These are phyloP conservation scores for Umbilicaria muhlenbergii DNA, from an alignment of 495 filamentous ascomycete genomes.

Conservation along the genomic window DNA sequence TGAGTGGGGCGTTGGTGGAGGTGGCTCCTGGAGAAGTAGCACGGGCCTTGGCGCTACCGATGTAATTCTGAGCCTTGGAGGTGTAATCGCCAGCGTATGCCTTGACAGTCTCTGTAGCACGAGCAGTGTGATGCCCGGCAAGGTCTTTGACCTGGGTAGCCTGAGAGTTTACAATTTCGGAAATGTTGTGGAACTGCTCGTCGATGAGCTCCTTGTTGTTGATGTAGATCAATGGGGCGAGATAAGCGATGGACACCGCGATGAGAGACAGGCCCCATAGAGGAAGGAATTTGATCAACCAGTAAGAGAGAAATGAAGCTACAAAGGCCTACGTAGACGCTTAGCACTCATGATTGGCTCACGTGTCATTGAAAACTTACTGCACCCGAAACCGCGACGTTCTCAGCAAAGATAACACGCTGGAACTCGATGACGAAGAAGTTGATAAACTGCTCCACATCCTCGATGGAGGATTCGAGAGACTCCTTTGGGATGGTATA, in stretches of 20 bases:
- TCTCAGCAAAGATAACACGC: constrained; percentile 89
- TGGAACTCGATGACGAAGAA: constrained; percentile 97
- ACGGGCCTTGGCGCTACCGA: constrained; percentile 36
- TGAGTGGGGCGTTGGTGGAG: constrained; percentile 25
- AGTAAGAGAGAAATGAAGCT: constrained; percentile 75
- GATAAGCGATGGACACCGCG: constrained; percentile 58
- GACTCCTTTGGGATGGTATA: constrained; percentile 80
- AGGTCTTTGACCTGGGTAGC: constrained; percentile 65
- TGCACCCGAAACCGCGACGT: constrained; percentile 60
- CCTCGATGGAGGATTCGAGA: constrained; percentile 62
- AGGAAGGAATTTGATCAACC: constrained; percentile 83
- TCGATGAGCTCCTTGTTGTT: constrained; percentile 92
- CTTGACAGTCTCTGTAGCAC: constrained; percentile 61
- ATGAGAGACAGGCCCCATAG: constrained; percentile 84
- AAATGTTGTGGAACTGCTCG: constrained; percentile 53
- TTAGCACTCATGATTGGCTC: constrained; percentile 7
- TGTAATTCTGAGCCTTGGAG: constrained; percentile 66
- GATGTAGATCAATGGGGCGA: constrained; percentile 80
- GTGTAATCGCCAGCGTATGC: constrained; percentile 73
- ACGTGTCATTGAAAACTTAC: constrained; percentile 37
- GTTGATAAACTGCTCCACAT: constrained; percentile 83
- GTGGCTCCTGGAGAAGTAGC: constrained; percentile 31
- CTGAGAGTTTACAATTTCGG: constrained; percentile 63
- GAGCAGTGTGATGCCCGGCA: constrained; percentile 65
- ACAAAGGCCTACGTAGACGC: constrained; percentile 46